Conservation (phyloP, 2,329 filamentous ascomycete species). For the Colletotrichum orchidophilum region DNA sequence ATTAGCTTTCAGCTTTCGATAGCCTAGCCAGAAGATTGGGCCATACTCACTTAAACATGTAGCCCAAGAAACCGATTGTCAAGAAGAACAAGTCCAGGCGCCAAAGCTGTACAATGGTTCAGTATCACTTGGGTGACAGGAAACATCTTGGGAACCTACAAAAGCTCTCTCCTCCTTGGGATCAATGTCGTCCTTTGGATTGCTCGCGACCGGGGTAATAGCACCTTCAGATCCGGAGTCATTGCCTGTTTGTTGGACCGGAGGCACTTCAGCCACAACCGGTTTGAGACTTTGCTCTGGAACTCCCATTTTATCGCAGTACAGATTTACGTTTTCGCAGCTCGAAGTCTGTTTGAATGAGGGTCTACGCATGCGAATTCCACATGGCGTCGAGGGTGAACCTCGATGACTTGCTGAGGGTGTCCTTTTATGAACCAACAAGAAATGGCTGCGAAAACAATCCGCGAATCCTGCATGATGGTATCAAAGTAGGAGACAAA, state of each 20-base stretch:
- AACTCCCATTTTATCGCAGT: neutral
- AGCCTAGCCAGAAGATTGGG: neutral
- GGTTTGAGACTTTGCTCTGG: neutral
- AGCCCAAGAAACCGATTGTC: slow-evolving; percentile 17
- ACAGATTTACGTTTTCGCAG: neutral
- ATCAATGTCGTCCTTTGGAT: slow-evolving; percentile 4
- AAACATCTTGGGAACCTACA: neutral
- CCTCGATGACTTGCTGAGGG: too few relatives aligned
- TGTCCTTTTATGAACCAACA: neutral
- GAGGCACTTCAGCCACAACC: neutral
- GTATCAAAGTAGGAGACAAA: slow-evolving; percentile 13
- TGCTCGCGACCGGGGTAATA: neutral
- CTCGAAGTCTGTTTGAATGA: neutral
- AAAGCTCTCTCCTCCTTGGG: slow-evolving; percentile 27
- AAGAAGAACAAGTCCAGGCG: slow-evolving; percentile 24
- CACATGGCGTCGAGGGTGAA: neutral
- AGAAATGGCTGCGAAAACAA: neutral
- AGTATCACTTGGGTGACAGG: neutral
- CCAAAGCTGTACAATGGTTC: neutral
- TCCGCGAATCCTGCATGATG: slow-evolving; percentile 12
- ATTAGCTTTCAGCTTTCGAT: neutral
- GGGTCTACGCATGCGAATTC: neutral
- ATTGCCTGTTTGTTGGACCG: rapidly evolving
- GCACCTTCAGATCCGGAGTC: neutral
- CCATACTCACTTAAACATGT: slow-evolving; percentile 19